Base-by-base conservation (phyloP, 2,329 filamentous ascomycete species). In the Fusarium mexicanum region DNA sequence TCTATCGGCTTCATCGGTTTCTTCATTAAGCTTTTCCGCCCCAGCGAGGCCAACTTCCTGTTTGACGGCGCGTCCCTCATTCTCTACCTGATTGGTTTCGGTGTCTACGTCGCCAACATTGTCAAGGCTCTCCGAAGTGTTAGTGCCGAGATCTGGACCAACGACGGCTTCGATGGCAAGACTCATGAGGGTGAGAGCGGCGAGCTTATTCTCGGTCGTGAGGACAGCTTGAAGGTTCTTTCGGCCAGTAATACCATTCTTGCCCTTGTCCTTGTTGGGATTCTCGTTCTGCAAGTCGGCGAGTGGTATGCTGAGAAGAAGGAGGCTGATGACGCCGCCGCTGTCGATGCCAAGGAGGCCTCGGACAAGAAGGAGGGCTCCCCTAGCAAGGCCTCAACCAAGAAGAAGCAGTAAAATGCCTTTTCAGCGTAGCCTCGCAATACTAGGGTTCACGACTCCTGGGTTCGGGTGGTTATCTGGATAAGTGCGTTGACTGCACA, bases 261-360 rank as follows among this genome's bases (percentile, higher is more conserved):
- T 65, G 96, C 96, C 41, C 88, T 99, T 50, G 94, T 99, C 37
- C 85, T 99, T 61, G 92, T 98, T 7, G 96, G 96, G 10, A 94
- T 99, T 16, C 82, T 99, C 74, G 94, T 98, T 40, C 85, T 99
- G 80, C 96, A 99, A 89, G 94, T 94, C 26, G 96, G 96, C 17
- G 94, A 98, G 88, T 98, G 96, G 96, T 99, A 99, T 85, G 96
- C 96, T 33, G 95, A 98, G 88, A 89, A 94, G 81, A 97, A 97
- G 85, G 95, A 98, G 84, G 88, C 88, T 79, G 93, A 95, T 81
- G 95, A 98, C 83, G 87, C 89, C 64, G 89, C 90, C 80, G 87
- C 92, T 76, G 84, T 86, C 82, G 86, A 81, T 73, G 89, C 91
- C 76, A 70, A 76, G 71, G 76, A 81, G 64, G 81, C 74, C 33